These are phyloP conservation scores for Cryptosporidium viatorum DNA, from an alignment of 169 alveolate species.

Conservation along the genomic window DNA sequence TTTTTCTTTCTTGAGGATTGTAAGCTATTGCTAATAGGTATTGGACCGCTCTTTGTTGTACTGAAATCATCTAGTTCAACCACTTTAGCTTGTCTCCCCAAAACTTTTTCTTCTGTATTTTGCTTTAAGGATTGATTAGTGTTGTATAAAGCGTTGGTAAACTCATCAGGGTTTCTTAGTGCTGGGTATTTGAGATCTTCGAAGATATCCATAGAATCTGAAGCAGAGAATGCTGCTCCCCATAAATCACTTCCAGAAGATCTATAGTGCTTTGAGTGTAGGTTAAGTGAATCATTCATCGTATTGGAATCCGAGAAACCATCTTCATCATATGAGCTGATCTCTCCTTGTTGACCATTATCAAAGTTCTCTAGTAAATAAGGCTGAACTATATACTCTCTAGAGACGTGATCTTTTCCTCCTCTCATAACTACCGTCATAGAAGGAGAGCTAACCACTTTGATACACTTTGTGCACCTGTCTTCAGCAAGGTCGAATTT, in stretches of 20 bases:
- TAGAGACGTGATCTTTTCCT: slow-evolving; percentile 24
- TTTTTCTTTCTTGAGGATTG: slow-evolving; percentile 2
- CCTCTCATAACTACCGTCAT: slow-evolving; percentile 70
- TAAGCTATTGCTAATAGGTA: not conserved
- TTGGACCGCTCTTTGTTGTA: not conserved
- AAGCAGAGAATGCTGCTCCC: slow-evolving; percentile 29
- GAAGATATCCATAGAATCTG: slow-evolving; percentile 43
- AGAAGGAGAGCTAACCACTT: slow-evolving; percentile 58
- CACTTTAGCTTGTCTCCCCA: slow-evolving; percentile 44
- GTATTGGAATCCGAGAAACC: not conserved
- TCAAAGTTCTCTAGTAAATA: slow-evolving; percentile 31
- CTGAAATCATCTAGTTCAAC: slow-evolving; percentile 21
- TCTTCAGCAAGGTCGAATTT: slow-evolving; percentile 69
- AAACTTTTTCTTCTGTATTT: not conserved
- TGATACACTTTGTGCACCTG: slow-evolving; percentile 52
- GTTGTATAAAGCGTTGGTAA: slow-evolving; percentile 39
- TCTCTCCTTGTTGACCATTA: not conserved
- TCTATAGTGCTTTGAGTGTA: not conserved
- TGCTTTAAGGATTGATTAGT: not conserved
- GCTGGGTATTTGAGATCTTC: slow-evolving; percentile 60
- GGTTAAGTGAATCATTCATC: not conserved
- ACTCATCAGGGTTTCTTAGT: slow-evolving; percentile 54
- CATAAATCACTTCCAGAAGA: slow-evolving; percentile 51
- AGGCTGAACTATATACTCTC: slow-evolving; percentile 48
- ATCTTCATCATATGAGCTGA: not conserved